phyloP scores from a whole-genome alignment of 2,329 filamentous ascomycete species.

The Aurifilum marmelostoma region DNA sequence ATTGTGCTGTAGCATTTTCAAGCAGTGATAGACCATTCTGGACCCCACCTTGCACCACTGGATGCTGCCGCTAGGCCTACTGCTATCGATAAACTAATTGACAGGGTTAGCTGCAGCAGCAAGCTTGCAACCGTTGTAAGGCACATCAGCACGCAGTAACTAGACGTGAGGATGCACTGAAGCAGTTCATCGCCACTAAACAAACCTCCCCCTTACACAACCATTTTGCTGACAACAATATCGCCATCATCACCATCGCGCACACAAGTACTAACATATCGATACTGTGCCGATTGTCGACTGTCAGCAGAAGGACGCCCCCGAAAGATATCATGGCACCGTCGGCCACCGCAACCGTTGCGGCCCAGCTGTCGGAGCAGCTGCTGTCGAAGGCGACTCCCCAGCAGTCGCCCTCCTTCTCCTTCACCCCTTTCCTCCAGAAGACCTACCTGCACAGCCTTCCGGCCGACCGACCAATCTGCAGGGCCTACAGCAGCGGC shows the following conservation, averaged over 20 bases:
- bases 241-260: background rate
- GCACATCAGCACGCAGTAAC: background rate
- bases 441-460: constrained; percentile 84
- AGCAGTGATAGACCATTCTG: constrained; percentile 5
- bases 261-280: background rate
- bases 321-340: constrained; percentile 31
- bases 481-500: constrained; percentile 82
- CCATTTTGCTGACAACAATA: background rate
- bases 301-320: background rate
- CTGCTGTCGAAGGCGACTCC: constrained; percentile 62
- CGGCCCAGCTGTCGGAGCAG: constrained; percentile 43
- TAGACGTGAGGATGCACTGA: background rate
- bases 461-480: constrained; percentile 76
- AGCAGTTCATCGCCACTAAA: background rate
- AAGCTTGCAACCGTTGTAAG: background rate
- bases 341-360: constrained; percentile 31
- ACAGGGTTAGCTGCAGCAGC: background rate
- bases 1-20: background rate
- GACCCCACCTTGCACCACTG: constrained; percentile 19
- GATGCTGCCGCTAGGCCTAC: constrained; percentile 5
- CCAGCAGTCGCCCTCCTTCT: constrained; percentile 65
- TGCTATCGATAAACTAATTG: constrained; percentile 12
- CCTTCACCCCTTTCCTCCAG: constrained; percentile 84
- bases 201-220: background rate
- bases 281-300: background rate